Conservation (phyloP, 257 asterid genomes). For the Salvia splendens region DNA sequence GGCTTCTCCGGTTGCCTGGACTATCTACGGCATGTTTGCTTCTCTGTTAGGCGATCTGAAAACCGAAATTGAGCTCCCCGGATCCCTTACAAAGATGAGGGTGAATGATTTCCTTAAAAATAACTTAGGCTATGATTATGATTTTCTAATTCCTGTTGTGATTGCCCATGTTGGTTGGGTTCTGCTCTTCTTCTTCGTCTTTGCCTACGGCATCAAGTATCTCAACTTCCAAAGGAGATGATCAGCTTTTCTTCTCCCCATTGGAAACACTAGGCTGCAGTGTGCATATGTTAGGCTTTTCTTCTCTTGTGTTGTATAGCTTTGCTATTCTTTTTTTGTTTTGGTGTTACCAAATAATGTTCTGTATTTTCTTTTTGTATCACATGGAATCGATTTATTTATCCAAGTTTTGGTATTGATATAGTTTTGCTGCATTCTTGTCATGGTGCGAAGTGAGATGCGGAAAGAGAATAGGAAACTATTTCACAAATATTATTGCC, state of each 20-base stretch:
- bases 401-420: neutral
- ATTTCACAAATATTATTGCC: neutral
- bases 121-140: constrained; percentile 59
- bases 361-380: constrained; percentile 6
- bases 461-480: neutral
- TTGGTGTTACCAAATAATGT: neutral
- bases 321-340: constrained; percentile 13
- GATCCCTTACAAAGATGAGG: constrained; percentile 6
- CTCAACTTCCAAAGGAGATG: constrained; percentile 68
- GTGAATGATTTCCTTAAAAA: constrained; percentile 46
- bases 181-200: constrained; percentile 61
- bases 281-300: constrained; percentile 1
- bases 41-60: constrained; percentile 58
- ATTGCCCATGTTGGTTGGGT: constrained; percentile 76
- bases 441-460: neutral
- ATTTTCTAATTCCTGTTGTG: constrained; percentile 57
- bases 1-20: constrained; percentile 70
- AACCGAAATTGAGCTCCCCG: constrained; percentile 38
- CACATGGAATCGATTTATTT: neutral
- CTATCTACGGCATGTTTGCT: constrained; percentile 56
- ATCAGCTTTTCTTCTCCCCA: neutral
- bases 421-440: neutral
- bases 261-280: neutral
- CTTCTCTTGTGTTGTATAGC: constrained; percentile 3
- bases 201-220: constrained; percentile 71